A percentile compares a stretch with the other conserved stretches of the same genome.
Evolutionary conservation across 306 rosid species (phyloP).

Genomic region (Ziziphus jujuba): DNA sequence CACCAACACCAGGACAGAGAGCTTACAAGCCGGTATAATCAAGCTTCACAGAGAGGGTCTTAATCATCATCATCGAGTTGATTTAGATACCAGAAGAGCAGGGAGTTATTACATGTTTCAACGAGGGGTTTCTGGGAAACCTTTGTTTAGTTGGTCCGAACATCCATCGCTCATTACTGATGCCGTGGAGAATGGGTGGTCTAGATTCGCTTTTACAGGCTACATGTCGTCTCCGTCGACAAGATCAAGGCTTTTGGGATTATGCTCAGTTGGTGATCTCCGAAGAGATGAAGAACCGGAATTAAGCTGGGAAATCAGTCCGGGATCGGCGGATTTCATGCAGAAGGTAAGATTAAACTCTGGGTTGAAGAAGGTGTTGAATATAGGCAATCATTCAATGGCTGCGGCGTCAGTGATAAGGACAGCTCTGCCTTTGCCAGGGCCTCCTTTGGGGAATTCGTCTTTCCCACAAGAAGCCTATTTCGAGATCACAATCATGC

Average conservation of each 20-base stretch:
- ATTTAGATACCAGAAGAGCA: slow-evolving; percentile 33
- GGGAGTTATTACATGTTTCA: slow-evolving; percentile 39
- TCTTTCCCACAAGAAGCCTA: slow-evolving; percentile 93
- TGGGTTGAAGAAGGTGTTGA: slow-evolving; percentile 43
- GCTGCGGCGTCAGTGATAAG: slow-evolving; percentile 50
- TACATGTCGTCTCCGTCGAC: slow-evolving; percentile 43
- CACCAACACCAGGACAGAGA: slow-evolving; percentile 1
- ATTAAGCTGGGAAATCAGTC: slow-evolving; percentile 78
- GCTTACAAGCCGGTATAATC: slow-evolving; percentile 29
- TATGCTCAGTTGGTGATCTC: slow-evolving; percentile 47
- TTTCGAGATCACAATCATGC: slow-evolving; percentile 74
- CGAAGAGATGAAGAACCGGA: slow-evolving; percentile 59
- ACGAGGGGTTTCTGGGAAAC: slow-evolving; percentile 48
- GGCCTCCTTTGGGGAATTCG: slow-evolving; percentile 67
- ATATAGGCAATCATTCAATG: slow-evolving; percentile 27
- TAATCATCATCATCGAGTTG: slow-evolving; percentile 31
- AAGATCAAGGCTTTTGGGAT: slow-evolving; percentile 54
- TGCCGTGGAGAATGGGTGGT: slow-evolving; percentile 95
- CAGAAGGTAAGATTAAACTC: slow-evolving; percentile 82
- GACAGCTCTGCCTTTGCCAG: slow-evolving; percentile 80
- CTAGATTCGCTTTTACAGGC: slow-evolving; percentile 65
- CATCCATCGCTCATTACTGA: slow-evolving; percentile 68
- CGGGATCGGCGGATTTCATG: slow-evolving; percentile 76
- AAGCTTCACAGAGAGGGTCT: slow-evolving; percentile 19
- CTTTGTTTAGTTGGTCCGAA: slow-evolving; percentile 71